Evolutionary conservation across 2,329 filamentous ascomycete species (phyloP), one percentile per base, ranked within the genome.

Genomic region (Aureobasidium sp.): DNA sequence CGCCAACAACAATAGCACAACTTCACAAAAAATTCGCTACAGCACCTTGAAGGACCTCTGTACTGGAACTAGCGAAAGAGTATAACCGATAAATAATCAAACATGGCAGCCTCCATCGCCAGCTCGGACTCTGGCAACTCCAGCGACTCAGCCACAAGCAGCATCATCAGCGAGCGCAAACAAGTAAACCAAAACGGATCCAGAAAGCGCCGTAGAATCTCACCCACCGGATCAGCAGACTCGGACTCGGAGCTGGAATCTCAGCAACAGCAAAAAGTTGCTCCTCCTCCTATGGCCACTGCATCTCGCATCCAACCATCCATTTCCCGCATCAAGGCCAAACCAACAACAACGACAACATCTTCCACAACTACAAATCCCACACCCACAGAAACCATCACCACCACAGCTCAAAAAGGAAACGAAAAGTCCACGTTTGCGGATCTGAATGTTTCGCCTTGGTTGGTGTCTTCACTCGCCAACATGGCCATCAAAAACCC

Each of bases 401-500:
- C 72, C 17, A 63, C 66, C 14, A 64, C 66, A 29, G 68, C 69
- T 2, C 68, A 67, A n/a, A 68, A 70, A 39, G 53, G 52, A 22
- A 63, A 67, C 49, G 66, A 68, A 53, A 67, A 65, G 24, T 47
- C 68, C 9, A 72, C 68, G n/a, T 73, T 73, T 64, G 63, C 68
- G 29, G 65, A 66, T 31, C 64, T 73, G 3, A 67, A 68, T n/a
- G 67, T 72, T 2, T 67, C 69, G 24, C 66, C 68, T 12, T 99
- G 94, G 94, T 85, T 99, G 4, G 86, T 95, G 1, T 84, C 87
- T 64, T 93, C 93, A 1, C 80, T 99, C 33, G 76, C 80, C 22
- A 79, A 82, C 31, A 85, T 90, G 83, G 90, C 91, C 33, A 97
- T 99, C 71, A 89, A 85, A 70, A 82, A 87, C 62, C 94, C 94